A percentile compares a stretch with the other conserved stretches of the same genome.
Evolutionary conservation across 2,329 filamentous ascomycete genomes (phyloP).

Genomic region (Clarireedia hainanense): DNA sequence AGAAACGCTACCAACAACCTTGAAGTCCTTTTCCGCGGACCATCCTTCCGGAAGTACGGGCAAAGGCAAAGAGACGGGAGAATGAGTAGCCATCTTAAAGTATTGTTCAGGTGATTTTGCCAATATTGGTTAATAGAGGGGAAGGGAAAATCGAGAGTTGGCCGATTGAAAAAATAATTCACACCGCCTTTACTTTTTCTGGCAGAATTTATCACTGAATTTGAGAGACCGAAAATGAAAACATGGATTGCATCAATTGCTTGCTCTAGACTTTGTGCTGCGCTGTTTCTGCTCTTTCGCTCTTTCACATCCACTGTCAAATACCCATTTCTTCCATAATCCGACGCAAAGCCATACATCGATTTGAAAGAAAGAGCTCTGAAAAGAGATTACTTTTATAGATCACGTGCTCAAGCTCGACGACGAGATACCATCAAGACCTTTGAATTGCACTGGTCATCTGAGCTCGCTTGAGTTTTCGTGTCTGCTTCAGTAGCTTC

Average conservation of each 20-base stretch:
- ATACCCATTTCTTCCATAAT: not conserved
- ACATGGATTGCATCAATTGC: not conserved
- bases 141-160: conserved; percentile 3
- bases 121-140: conserved; percentile 1
- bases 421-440: too few species aligned
- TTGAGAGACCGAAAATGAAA: not conserved
- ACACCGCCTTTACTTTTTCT: not conserved
- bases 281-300: not conserved
- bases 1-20: conserved; percentile 69
- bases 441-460: too few species aligned
- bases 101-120: not conserved
- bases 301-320: not conserved
- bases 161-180: not conserved
- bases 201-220: not conserved
- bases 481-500: too few species aligned
- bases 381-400: too few species aligned
- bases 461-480: too few species aligned
- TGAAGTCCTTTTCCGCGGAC: conserved; percentile 88
- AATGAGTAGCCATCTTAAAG: conserved; percentile 21
- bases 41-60: conserved; percentile 74
- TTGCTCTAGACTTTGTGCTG: not conserved
- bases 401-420: too few species aligned
- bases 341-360: not conserved
- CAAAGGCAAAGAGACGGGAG: conserved; percentile 50
- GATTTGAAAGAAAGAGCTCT: not conserved